Conservation (phyloP, 805 yeast genomes). For the Brettanomyces sp. region DNA sequence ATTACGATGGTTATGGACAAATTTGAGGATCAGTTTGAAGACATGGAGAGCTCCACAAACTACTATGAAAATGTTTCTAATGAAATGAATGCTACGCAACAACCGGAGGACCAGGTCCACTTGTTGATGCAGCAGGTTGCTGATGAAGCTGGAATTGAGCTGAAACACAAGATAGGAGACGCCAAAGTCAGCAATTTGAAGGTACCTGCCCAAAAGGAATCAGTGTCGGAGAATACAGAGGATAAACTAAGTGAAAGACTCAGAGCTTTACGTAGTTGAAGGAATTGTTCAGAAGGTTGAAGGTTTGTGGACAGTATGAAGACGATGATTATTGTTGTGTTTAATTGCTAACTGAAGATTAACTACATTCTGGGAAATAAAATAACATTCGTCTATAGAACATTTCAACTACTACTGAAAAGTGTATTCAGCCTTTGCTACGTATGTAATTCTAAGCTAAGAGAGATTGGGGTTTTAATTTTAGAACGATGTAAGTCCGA, state of each 20-base stretch:
- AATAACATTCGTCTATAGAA: no score
- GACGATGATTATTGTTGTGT: no score
- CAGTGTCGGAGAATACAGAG: constrained; percentile 54
- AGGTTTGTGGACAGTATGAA: no score
- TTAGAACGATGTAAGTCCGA: no score
- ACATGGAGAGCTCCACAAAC: constrained; percentile 85
- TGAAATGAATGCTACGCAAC: constrained; percentile 76
- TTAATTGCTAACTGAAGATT: no score
- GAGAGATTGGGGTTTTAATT: no score
- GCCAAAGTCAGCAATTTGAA: constrained; percentile 38
- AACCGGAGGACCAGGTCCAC: constrained; percentile 95
- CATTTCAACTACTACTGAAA: no score
- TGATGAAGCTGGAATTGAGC: constrained; percentile 93
- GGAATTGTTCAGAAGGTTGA: no score
- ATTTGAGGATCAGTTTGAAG: constrained; percentile 93
- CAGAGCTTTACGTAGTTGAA: constrained; percentile 61
- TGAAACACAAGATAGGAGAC: constrained; percentile 70
- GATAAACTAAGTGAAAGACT: constrained; percentile 81
- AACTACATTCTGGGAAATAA: no score
- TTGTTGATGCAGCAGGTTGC: constrained; percentile 85
- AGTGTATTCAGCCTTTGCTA: no score
- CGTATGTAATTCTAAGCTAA: no score
- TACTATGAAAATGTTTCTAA: constrained; percentile 89
- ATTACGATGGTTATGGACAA: constrained; percentile 95
- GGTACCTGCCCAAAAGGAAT: constrained; percentile 17